A percentile compares a stretch with the other conserved stretches of the same genome.
These are phyloP conservation scores for Pyrenochaeta sp. DNA, from an alignment of 2,329 filamentous ascomycete species.

Conservation along the genomic window DNA sequence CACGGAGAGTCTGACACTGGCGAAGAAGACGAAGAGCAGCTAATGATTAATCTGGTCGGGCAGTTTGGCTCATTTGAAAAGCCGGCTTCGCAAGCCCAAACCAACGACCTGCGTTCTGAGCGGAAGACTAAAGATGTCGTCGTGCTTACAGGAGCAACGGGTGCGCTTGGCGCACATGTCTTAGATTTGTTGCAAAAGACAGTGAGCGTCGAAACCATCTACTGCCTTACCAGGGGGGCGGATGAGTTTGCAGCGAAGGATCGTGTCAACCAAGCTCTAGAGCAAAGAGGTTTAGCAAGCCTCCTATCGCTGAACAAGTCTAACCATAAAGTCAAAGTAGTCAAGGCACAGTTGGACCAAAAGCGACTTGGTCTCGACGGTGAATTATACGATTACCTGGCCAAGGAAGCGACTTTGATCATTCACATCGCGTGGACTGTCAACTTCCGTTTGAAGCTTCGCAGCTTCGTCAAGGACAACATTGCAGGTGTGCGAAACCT, in stretches of 20 bases:
- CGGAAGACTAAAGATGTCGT: slow-evolving; percentile 19
- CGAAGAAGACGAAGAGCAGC: slow-evolving; percentile 47
- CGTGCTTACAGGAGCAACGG: slow-evolving; percentile 61
- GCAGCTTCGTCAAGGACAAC: slow-evolving; percentile 64
- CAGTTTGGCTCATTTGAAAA: slow-evolving; percentile 57
- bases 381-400: slow-evolving; percentile 53
- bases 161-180: slow-evolving; percentile 62
- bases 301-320: slow-evolving; percentile 20
- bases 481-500: slow-evolving; percentile 62
- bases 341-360: slow-evolving; percentile 60
- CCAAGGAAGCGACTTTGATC: slow-evolving; percentile 58
- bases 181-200: slow-evolving; percentile 55
- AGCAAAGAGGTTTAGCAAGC: slow-evolving; percentile 39
- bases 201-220: slow-evolving; percentile 55
- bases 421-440: slow-evolving; percentile 73
- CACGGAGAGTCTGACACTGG: slow-evolving; percentile 44
- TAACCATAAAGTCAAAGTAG: slow-evolving; percentile 55
- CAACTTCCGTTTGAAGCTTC: slow-evolving; percentile 67
- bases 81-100: slow-evolving; percentile 2
- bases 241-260: slow-evolving; percentile 39
- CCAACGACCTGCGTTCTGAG: slow-evolving; percentile 6
- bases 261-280: slow-evolving; percentile 45
- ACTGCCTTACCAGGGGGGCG: slow-evolving; percentile 65
- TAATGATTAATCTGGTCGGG: slow-evolving; percentile 59
- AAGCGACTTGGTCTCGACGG: slow-evolving; percentile 58